Percentiles rank a stretch among this genome's conserved stretches.
Conservation (phyloP, 768 basidiomycete genomes). For the Russula virescens region DNA sequence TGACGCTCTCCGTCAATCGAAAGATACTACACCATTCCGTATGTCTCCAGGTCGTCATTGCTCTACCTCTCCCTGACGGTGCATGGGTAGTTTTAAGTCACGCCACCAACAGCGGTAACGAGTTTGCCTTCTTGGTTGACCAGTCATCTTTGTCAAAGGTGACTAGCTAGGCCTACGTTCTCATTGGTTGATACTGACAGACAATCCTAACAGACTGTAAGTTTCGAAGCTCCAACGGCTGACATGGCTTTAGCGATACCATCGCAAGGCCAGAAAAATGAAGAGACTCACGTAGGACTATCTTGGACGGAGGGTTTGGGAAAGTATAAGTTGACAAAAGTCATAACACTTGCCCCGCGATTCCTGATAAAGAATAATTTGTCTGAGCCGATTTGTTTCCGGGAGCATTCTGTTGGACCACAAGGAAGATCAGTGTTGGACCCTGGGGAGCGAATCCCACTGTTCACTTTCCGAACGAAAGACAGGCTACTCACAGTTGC, state of each 20-base stretch:
- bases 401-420: slow-evolving; percentile 75
- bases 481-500: slow-evolving; percentile 80
- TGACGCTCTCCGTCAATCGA: neutral
- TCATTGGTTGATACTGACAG: neutral
- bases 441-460: slow-evolving; percentile 61
- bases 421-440: slow-evolving; percentile 54
- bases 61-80: neutral
- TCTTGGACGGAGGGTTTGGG: slow-evolving; percentile 94
- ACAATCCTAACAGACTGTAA: slow-evolving; percentile 49
- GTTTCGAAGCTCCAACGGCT: slow-evolving; percentile 89
- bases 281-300: slow-evolving; percentile 76
- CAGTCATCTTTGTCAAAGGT: slow-evolving; percentile 91
- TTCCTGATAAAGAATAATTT: slow-evolving; percentile 87
- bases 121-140: slow-evolving; percentile 73
- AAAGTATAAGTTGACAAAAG: slow-evolving; percentile 94
- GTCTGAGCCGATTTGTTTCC: slow-evolving; percentile 60
- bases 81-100: slow-evolving; percentile 72
- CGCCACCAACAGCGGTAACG: slow-evolving; percentile 69
- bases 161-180: slow-evolving; percentile 9
- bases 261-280: slow-evolving; percentile 52
- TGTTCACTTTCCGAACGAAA: slow-evolving; percentile 61
- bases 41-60: slow-evolving; percentile 32
- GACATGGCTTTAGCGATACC: slow-evolving; percentile 75
- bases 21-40: slow-evolving; percentile 72
- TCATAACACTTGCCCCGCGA: slow-evolving; percentile 85